Base-by-base conservation (phyloP, 2,329 filamentous ascomycete species). In the Pyrenochaeta sp. region DNA sequence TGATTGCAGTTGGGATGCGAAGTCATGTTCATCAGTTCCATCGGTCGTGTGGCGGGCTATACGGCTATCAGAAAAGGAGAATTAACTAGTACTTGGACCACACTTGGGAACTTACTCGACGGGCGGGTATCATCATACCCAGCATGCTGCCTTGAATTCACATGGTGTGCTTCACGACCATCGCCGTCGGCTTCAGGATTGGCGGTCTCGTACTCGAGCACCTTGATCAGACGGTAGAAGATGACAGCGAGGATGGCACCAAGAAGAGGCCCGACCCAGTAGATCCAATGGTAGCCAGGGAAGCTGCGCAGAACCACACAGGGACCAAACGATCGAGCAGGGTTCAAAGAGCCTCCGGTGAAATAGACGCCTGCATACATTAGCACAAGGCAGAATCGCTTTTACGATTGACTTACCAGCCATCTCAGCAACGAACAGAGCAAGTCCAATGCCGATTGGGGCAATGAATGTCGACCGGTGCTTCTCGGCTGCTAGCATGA, bases 161-260 rank as follows among this genome's bases (percentile, higher is more conserved):
- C 34, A 39, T 53, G 56, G 7, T 58, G 53, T n/a, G 65, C 62
- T 22, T 79, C 77, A 27, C 74, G 76, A 28, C 80, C 80, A 68
- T 82, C 79, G 61, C 79, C 77, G 59, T 84, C 82, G 54, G 79
- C 78, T 42, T 77, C 79, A 2, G 81, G 81, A 59, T 82, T 83
- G 45, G 81, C 81, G 13, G 81, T 82, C 69, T 84, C 81, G 64
- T 83, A 84, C 65, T 83, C 81, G 30, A 83, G 74, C 22, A 74
- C 53, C 65, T 83, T 84, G 71, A 84, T 77, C 57, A 83, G 69
- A 30, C 78, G 77, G 68, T 84, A 84, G 66, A 84, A 82, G n/a
- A 76, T 62, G 2, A 81, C 81, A 12, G 82, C 81, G 2, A 83
- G 55, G 12, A 82, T 54, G 3, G 81, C 68, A 19, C 82, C 82